A percentile compares a stretch with the other conserved stretches of the same genome.
Evolutionary conservation across 345 rosid genomes (phyloP).

Genomic region (Abelmoschus esculentus): DNA sequence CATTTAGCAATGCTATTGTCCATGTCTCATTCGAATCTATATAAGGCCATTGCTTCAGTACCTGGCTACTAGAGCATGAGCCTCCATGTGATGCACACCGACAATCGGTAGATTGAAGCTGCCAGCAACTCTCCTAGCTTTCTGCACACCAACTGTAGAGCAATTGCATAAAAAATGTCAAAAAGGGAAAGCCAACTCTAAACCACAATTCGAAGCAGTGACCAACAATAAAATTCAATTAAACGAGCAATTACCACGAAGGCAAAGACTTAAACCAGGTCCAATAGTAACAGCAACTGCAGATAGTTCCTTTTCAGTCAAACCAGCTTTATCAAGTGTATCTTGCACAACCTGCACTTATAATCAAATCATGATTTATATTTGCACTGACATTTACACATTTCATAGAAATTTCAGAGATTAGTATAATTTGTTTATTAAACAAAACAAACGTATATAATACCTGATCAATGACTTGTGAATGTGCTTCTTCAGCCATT

Average conservation of each 20-base stretch:
- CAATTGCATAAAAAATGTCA: constrained; percentile 3
- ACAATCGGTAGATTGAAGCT: constrained; percentile 59
- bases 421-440: background rate
- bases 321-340: constrained; percentile 63
- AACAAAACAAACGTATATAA: background rate
- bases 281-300: constrained; percentile 99
- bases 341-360: constrained; percentile 71
- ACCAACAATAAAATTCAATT: background rate
- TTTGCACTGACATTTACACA: background rate
- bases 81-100: constrained; percentile 95
- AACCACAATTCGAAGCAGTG: background rate
- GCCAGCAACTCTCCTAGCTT: constrained; percentile 74
- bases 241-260: constrained; percentile 52
- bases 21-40: background rate
- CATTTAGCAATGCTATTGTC: background rate
- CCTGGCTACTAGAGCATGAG: constrained; percentile 93
- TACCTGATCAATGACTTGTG: constrained; percentile 74
- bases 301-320: constrained; percentile 62
- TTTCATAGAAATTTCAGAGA: no score
- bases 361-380: background rate
- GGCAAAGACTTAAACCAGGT: constrained; percentile 93
- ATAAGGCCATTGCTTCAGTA: constrained; percentile 13
- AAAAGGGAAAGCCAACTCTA: background rate
- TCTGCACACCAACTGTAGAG: constrained; percentile 80
- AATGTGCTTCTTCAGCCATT: constrained; percentile 92